Evolutionary conservation across 2,329 filamentous ascomycete species (phyloP).

Genomic region (Fusarium floridanum): DNA sequence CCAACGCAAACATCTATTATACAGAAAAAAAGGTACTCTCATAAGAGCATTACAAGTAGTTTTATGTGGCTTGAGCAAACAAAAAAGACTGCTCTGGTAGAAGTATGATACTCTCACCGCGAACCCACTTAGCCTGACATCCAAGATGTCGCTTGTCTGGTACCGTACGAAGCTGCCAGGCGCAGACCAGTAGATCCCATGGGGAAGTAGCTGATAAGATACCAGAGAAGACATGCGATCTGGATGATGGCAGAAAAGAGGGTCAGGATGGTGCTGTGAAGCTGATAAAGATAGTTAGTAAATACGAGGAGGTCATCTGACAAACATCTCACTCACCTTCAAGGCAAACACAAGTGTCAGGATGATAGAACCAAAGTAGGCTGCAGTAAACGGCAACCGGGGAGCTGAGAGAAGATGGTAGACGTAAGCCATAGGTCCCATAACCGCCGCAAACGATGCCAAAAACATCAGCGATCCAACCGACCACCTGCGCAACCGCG

Average conservation of each 20-base stretch:
- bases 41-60: conserved; percentile 3
- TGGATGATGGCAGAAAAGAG: conserved; percentile 87
- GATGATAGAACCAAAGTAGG: conserved; percentile 93
- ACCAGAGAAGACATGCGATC: conserved; percentile 87
- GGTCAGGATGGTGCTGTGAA: conserved; percentile 87
- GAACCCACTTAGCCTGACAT: conserved; percentile 73
- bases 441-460: conserved; percentile 91
- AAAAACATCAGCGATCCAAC: conserved; percentile 92
- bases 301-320: not conserved
- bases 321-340: conserved; percentile 74
- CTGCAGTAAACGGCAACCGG: conserved; percentile 90
- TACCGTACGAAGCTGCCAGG: conserved; percentile 87
- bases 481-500: conserved; percentile 78
- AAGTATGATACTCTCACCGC: not conserved
- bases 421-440: conserved; percentile 87
- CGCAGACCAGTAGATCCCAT: conserved; percentile 93
- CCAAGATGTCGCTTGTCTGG: conserved; percentile 87
- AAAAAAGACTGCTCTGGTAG: not conserved
- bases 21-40: not conserved
- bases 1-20: conserved; percentile 10
- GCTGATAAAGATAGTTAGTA: conserved; percentile 62
- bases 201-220: conserved; percentile 96
- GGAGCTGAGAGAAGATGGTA: conserved; percentile 87
- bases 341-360: conserved; percentile 93
- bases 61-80: not conserved